Conservation (phyloP, 192 early-diverging fungal genomes). For the Mortierella alpina region DNA sequence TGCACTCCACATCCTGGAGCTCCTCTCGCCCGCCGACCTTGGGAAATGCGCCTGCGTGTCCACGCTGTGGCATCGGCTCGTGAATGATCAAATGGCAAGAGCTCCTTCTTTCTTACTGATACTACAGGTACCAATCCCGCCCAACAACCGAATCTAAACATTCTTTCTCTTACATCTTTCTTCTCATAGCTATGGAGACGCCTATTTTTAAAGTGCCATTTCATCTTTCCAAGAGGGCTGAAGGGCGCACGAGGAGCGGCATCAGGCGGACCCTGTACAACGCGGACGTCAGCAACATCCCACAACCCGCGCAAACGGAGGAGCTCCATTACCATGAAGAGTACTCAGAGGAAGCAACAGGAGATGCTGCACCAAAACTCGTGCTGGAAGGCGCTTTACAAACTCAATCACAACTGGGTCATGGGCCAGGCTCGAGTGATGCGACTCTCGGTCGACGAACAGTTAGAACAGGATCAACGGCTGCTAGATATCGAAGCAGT, state of each 20-base stretch:
- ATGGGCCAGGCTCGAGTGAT: conserved; percentile 37
- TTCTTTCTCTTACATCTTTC: not conserved
- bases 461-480: conserved; percentile 12
- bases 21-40: conserved; percentile 29
- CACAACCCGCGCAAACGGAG: conserved; percentile 1
- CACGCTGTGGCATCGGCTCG: conserved; percentile 42
- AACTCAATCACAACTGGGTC: conserved; percentile 46
- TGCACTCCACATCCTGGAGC: conserved; percentile 34
- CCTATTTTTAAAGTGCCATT: conserved; percentile 34
- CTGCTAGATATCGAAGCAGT: not conserved
- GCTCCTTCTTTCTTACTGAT: not conserved
- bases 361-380: conserved; percentile 1
- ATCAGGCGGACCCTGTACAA: not conserved
- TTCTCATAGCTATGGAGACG: conserved; percentile 35
- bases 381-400: conserved; percentile 49
- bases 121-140: not conserved
- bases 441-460: conserved; percentile 13
- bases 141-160: not conserved
- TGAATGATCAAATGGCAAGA: conserved; percentile 52
- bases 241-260: not conserved
- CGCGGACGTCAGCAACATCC: not conserved
- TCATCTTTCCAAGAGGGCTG: conserved; percentile 33
- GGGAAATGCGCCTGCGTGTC: conserved; percentile 41
- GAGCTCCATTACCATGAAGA: not conserved
- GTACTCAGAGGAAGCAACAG: not conserved